phyloP scores from a whole-genome alignment of 163 green algal genomes.

The Chlorella variabilis region DNA sequence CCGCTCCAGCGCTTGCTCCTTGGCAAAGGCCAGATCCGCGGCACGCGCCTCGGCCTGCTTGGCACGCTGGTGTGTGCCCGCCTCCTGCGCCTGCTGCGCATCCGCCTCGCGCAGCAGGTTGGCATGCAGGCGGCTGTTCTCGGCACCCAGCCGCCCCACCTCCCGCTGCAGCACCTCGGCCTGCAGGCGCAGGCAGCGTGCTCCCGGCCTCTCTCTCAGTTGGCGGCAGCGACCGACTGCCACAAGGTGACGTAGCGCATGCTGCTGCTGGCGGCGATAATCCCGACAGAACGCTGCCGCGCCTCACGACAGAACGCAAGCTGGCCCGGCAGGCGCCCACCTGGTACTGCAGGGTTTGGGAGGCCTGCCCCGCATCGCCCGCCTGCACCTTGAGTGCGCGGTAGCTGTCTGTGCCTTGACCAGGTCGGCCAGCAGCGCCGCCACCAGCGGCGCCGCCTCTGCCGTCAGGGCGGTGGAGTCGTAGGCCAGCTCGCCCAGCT shows the following conservation, averaged over 20 bases:
- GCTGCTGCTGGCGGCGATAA: no score
- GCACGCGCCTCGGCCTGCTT: conserved; percentile 58
- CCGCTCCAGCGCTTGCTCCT: conserved; percentile 57
- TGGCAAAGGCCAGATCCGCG: conserved; percentile 74
- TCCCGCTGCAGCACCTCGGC: conserved; percentile 70
- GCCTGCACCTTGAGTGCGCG: conserved; percentile 62
- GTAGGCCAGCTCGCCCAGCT: conserved; percentile 29
- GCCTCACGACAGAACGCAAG: background rate
- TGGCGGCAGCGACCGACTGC: no score
- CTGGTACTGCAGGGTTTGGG: conserved; percentile 58
- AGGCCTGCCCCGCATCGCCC: conserved; percentile 59
- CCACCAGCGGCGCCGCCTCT: conserved; percentile 26
- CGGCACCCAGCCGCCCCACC: conserved; percentile 52
- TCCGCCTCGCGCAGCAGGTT: conserved; percentile 72
- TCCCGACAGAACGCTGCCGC: no score
- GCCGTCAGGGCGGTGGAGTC: background rate
- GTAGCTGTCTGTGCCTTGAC: conserved; percentile 76
- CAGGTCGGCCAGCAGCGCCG: conserved; percentile 73
- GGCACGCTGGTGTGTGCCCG: conserved; percentile 50
- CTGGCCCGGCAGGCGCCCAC: no score
- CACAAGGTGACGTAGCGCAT: no score
- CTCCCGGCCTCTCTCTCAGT: no score
- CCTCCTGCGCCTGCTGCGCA: conserved; percentile 41
- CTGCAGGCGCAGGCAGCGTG: no score
- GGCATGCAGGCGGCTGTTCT: conserved; percentile 79